phyloP scores from a whole-genome alignment of 345 rosid genomes.

The Excoecaria agallocha region DNA sequence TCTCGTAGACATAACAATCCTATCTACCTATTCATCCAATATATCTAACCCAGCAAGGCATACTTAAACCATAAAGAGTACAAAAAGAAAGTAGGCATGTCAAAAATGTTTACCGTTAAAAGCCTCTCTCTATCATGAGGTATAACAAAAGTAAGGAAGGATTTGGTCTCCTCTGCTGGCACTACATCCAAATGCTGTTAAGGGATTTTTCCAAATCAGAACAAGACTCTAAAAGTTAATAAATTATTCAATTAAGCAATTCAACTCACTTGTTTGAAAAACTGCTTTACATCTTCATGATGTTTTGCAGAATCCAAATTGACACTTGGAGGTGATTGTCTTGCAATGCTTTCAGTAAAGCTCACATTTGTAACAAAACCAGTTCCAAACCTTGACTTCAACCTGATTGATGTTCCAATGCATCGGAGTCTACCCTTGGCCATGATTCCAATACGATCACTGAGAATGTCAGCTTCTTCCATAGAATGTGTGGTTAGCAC shows the following conservation, averaged over 20 bases:
- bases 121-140: constrained; percentile 72
- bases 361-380: constrained; percentile 81
- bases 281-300: constrained; percentile 58
- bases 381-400: constrained; percentile 84
- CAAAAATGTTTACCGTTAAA: constrained; percentile 47
- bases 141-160: constrained; percentile 77
- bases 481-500: constrained; percentile 85
- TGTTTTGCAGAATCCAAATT: constrained; percentile 29
- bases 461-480: constrained; percentile 91
- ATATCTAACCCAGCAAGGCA: not conserved
- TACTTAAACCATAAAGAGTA: not conserved
- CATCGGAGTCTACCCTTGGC: constrained; percentile 94
- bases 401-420: constrained; percentile 80
- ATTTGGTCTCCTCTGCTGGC: constrained; percentile 65
- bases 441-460: constrained; percentile 93
- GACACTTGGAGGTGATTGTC: constrained; percentile 37
- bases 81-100: not conserved
- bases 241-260: constrained; percentile 4
- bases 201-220: constrained; percentile 17
- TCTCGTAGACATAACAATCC: not conserved
- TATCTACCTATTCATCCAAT: not conserved
- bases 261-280: constrained; percentile 74
- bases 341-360: constrained; percentile 49
- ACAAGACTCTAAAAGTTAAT: not conserved
- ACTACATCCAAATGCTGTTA: constrained; percentile 61